phyloP scores from a whole-genome alignment of 306 rosid species.

The Aeschynomene evenia region DNA sequence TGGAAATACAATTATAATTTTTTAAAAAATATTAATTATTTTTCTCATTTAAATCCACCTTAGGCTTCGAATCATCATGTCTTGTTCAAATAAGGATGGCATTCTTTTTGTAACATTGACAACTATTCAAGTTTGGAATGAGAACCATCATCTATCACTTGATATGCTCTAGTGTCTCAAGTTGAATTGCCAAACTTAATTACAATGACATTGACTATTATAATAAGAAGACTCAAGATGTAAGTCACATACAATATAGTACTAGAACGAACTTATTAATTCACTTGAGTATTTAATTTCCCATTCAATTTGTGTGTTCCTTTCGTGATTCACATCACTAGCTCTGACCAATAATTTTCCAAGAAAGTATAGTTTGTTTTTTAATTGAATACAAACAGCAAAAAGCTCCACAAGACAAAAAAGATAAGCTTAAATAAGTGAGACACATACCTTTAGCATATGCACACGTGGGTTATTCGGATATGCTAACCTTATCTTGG shows the following conservation, averaged over 20 bases:
- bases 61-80: neutral
- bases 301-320: neutral
- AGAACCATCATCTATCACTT: neutral
- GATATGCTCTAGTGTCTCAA: neutral
- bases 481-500: conserved; percentile 10
- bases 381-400: neutral
- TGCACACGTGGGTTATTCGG: conserved; percentile 19
- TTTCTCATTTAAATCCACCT: neutral
- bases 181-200: conserved; percentile 1
- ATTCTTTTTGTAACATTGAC: neutral
- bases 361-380: neutral
- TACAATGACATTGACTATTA: neutral
- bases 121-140: neutral
- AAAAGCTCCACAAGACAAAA: neutral
- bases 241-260: neutral
- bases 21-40: too few relatives aligned
- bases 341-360: conserved; percentile 15
- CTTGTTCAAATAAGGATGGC: neutral
- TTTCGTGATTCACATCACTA: conserved; percentile 22
- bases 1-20: too few relatives aligned
- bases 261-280: neutral
- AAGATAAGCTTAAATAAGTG: conserved; percentile 32
- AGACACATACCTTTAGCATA: conserved; percentile 9
- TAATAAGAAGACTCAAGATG: conserved; percentile 4
- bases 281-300: neutral